phyloP scores from a whole-genome alignment of 2,329 filamentous ascomycete species.

The Exophiala phaeomuriformis region DNA sequence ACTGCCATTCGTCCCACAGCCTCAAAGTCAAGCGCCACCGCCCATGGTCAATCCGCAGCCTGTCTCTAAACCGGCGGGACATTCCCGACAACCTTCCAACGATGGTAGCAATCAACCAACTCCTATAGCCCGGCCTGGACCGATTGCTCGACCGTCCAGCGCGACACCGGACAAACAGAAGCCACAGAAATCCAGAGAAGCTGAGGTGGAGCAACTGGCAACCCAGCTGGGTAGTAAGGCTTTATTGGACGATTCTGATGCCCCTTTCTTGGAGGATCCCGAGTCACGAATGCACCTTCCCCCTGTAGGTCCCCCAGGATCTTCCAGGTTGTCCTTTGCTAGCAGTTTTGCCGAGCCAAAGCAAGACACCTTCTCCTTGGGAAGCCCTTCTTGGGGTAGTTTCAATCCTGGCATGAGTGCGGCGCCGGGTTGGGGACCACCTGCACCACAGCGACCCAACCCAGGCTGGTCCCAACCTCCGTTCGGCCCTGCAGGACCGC shows the following conservation, averaged over 20 bases:
- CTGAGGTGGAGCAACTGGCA: constrained; percentile 63
- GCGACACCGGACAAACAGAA: constrained; percentile 48
- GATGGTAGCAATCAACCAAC: constrained; percentile 59
- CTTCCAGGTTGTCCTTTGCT: constrained; percentile 39
- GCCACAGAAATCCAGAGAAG: constrained; percentile 38
- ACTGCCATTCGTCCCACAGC: constrained; percentile 38
- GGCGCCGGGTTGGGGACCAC: constrained; percentile 18
- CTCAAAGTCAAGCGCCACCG: constrained; percentile 32
- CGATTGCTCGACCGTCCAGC: constrained; percentile 81
- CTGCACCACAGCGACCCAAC: constrained; percentile 12
- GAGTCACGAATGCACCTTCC: constrained; percentile 35
- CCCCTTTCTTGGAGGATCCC: constrained; percentile 46
- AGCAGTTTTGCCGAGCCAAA: constrained; percentile 24
- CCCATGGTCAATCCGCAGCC: constrained; percentile 31
- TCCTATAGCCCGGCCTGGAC: constrained; percentile 72
- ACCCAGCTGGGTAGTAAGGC: constrained; percentile 86
- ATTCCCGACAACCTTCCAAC: constrained; percentile 68
- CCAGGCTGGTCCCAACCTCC: constrained; percentile 37
- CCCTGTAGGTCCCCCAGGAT: constrained; percentile 47
- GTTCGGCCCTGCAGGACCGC: constrained; percentile 43
- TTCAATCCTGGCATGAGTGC: constrained; percentile 20
- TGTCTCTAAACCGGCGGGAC: constrained; percentile 44
- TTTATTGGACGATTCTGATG: constrained; percentile 67
- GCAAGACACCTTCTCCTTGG: constrained; percentile 22
- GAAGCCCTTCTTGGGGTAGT: constrained; percentile 21